A percentile compares a stretch with the other conserved stretches of the same genome.
These are phyloP conservation scores for Phytophthora lateralis DNA, from an alignment of 352 stramenopile species.

Conservation along the genomic window DNA sequence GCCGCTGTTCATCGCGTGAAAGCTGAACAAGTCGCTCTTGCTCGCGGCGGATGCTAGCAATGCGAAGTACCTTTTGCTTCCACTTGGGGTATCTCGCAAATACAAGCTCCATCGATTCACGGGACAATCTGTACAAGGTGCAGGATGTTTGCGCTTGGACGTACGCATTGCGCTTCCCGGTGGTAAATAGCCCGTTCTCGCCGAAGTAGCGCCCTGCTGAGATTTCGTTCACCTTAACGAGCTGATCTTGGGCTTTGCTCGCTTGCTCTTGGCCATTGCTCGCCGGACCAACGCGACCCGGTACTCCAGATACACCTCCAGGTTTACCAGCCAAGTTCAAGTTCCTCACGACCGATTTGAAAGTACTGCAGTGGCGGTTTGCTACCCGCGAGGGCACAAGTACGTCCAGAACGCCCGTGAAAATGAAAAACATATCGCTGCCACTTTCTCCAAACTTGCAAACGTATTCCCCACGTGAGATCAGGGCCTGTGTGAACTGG, in stretches of 20 bases:
- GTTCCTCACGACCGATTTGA: constrained; percentile 19
- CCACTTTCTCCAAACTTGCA: constrained; percentile 59
- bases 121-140: constrained; percentile 74
- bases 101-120: constrained; percentile 49
- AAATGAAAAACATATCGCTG: constrained; percentile 77
- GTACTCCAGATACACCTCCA: neutral
- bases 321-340: constrained; percentile 11
- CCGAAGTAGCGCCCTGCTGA: constrained; percentile 65
- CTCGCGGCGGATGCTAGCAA: constrained; percentile 57
- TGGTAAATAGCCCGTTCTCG: constrained; percentile 67
- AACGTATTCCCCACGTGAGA: constrained; percentile 58
- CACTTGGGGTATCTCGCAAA: constrained; percentile 53
- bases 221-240: constrained; percentile 54
- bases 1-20: constrained; percentile 15
- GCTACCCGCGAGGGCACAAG: constrained; percentile 31
- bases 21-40: constrained; percentile 38
- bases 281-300: neutral
- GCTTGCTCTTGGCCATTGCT: neutral
- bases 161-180: constrained; percentile 53
- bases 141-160: constrained; percentile 63
- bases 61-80: constrained; percentile 58
- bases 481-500: constrained; percentile 61
- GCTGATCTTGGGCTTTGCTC: neutral
- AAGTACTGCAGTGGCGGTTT: constrained; percentile 18
- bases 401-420: constrained; percentile 53